Evolutionary conservation across 1,284 basidiomycete species (phyloP), one percentile per base, ranked within the genome.

Genomic region (Grifola frondosa): DNA sequence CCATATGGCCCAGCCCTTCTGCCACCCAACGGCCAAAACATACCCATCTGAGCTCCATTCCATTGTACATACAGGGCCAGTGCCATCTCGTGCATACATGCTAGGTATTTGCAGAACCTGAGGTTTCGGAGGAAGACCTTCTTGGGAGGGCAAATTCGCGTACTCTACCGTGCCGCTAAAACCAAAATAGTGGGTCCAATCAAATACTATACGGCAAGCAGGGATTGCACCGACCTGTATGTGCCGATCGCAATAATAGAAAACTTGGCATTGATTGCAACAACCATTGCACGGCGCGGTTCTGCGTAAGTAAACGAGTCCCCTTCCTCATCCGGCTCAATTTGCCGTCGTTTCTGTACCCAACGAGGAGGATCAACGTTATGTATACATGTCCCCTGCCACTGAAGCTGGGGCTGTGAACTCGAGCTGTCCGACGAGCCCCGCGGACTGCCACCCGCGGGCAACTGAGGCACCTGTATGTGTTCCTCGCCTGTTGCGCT

Each of bases 1-100:
- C 74, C 94, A 93, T 4, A 97, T 77, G 0, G 86, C 89, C 89
- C 94, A 97, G 4, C 93, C 95, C 44, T 80, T 68, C 49, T 84
- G 77, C 85, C 92, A 98, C 0, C 91, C 95, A 1, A 94, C 91
- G n/a, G 94, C 95, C n/a, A 99, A 74, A 1, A 91, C 92, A 65
- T 97, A 93, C 1, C 96, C 97, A 65, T 99, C 97, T 3, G 88
- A 89, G 44, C 86, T 95, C 91, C 94, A 97, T 52, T 91, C 81
- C 63, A 97, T 74, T 11, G 80, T 68, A 33, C 68, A 79, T 2
- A 97, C 86, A n/a, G 75, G 64, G 0, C 95, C 95, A 1, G 82
- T 82, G 5, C 77, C 56, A 42, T 69, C 63, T 49, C 70, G 69
- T 43, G 74, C 74, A 51, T 80, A 77, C 29, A 77, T 70, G 48